These are phyloP conservation scores for Isochrysis galbana DNA, from an alignment of 78 protist species.

Conservation along the genomic window DNA sequence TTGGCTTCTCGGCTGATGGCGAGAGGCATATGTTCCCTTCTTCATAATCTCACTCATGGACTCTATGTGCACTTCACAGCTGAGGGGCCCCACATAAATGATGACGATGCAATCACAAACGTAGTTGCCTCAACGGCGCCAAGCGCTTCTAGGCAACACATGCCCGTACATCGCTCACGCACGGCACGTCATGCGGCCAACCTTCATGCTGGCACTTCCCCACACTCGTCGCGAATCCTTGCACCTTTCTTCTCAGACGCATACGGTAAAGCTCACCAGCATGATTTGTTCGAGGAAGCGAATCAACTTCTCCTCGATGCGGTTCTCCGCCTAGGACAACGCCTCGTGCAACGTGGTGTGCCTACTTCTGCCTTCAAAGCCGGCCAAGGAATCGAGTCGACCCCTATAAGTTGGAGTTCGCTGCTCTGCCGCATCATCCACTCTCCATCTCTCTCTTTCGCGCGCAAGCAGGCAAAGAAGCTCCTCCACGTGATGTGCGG, in stretches of 20 bases:
- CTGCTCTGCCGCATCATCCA: not conserved
- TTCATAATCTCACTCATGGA: no score
- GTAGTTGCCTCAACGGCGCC: no score
- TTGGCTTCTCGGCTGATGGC: no score
- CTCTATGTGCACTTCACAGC: no score
- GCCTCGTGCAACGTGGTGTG: not conserved
- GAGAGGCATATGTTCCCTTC: no score
- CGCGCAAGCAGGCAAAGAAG: conserved; percentile 28
- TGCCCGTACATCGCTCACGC: no score
- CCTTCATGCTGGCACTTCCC: no score
- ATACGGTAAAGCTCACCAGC: not conserved
- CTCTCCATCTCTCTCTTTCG: not conserved
- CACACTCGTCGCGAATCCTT: not conserved
- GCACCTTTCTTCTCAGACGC: conserved; percentile 9
- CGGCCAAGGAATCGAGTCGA: not conserved
- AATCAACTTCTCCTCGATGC: not conserved
- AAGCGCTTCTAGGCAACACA: no score
- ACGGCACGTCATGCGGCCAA: no score
- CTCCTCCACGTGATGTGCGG: not conserved
- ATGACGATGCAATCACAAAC: no score
- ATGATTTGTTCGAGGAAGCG: not conserved
- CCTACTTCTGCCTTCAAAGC: not conserved
- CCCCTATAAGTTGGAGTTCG: not conserved
- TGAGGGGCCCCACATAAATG: no score
- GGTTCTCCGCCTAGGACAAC: not conserved